Percentiles rank a stretch among this genome's conserved stretches.
Evolutionary conservation across 1,284 basidiomycete species (phyloP).

Genomic region (Cystobasidium pallidum): DNA sequence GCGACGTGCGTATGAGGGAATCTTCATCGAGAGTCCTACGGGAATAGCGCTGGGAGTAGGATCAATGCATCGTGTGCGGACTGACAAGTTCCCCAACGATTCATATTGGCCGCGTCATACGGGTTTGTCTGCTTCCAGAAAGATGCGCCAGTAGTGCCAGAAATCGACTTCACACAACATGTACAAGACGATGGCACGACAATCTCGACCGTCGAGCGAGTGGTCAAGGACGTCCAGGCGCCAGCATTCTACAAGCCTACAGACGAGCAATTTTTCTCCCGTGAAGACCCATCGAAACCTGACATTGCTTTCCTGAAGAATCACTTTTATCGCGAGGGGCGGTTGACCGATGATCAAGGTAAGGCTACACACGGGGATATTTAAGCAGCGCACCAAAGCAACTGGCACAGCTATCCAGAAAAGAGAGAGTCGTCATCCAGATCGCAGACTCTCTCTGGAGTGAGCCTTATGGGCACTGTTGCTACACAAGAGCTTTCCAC

Average conservation of each 20-base stretch:
- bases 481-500: no score
- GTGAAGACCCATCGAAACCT: constrained; percentile 69
- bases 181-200: constrained; percentile 58
- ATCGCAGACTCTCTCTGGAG: background rate
- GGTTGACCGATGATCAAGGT: constrained; percentile 49
- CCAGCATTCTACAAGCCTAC: constrained; percentile 91
- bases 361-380: background rate
- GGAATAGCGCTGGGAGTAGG: no score
- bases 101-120: background rate
- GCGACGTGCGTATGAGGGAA: background rate
- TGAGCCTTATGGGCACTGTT: background rate
- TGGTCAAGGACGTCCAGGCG: constrained; percentile 77
- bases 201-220: constrained; percentile 58
- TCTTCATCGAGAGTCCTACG: background rate
- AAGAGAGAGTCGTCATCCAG: background rate
- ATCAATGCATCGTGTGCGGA: no score
- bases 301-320: constrained; percentile 97
- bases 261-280: constrained; percentile 84
- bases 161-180: constrained; percentile 57
- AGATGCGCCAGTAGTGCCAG: constrained; percentile 36
- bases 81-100: no score
- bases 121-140: background rate
- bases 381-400: background rate
- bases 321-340: constrained; percentile 76
- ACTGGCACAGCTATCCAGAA: background rate